Conservation (phyloP, 1,284 basidiomycete genomes). For the Golubevia sp. region DNA sequence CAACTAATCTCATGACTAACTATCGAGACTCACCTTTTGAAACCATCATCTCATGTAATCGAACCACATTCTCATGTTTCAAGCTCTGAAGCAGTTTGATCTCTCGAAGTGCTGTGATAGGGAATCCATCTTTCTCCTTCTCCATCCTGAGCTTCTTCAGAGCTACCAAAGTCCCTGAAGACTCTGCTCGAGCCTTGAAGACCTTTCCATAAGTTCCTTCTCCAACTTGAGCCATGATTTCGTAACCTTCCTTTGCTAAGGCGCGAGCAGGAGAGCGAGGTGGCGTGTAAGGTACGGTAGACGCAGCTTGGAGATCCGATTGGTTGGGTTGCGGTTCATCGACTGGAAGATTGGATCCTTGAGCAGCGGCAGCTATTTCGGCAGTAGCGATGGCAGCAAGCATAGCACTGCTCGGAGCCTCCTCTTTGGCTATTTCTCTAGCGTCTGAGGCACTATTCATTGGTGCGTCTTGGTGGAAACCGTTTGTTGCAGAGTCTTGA, state of each 20-base stretch:
- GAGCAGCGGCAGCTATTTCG: neutral
- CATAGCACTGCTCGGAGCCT: neutral
- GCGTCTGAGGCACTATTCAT: neutral
- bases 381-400: neutral
- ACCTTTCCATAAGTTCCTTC: conserved; percentile 60
- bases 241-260: conserved; percentile 38
- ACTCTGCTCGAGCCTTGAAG: conserved; percentile 51
- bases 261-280: neutral
- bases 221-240: conserved; percentile 51
- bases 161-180: conserved; percentile 44
- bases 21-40: conserved; percentile 22
- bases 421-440: neutral
- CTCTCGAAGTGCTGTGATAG: conserved; percentile 58
- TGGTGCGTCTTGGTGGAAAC: neutral
- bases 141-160: conserved; percentile 60
- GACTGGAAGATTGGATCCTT: neutral
- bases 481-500: neutral
- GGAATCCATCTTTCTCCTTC: conserved; percentile 56
- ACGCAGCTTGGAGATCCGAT: neutral
- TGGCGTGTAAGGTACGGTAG: neutral
- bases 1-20: too few relatives aligned
- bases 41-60: conserved; percentile 58
- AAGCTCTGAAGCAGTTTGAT: conserved; percentile 56
- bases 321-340: neutral
- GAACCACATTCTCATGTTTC: conserved; percentile 53